Base-by-base conservation (phyloP, 2,329 filamentous ascomycete genomes). In the Cladorrhinum sp. region DNA sequence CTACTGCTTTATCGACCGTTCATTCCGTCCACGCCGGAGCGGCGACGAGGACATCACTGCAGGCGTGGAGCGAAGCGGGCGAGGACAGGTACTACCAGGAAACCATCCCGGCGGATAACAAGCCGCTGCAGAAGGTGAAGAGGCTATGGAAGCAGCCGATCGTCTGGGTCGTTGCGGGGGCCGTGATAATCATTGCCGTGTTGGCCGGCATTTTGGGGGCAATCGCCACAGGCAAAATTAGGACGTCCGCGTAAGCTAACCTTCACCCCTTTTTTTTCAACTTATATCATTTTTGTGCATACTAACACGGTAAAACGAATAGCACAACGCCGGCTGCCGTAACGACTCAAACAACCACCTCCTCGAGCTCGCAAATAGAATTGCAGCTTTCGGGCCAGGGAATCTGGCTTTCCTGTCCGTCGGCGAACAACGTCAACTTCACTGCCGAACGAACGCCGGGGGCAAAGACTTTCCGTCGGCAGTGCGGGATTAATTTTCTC, bases 141-240 rank as follows among this genome's bases (percentile, higher is more conserved):
- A 51, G 55, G 20, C 14, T 62, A 10, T 65, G 58, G 60, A 62
- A 39, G 50, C 14, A 62, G n/a, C 50, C 57, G 0, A 51, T 63
- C 7, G 26, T 62, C 10, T 64, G 62, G 63, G 58, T 64, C 3
- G 53, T 54, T 55, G 48, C 49, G 3, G 28, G 59, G 9, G 51
- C 55, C 3, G 10, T 63, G 20, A 48, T 57, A 7, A 52, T 66
- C 9, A 58, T 65, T n/a, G 51, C 28, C 2, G 62, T 55, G 18
- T 26, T 67, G 52, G 66, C 63, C 3, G 66, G 64, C 7, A 36
- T 67, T 0, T 14, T 67, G 36, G 66, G 64, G 0, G 66, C 52
- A 2, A 59, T 67, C 4, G 62, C 55, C 2, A 52, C 63, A 16
- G 66, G 66, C 7, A 36, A n/a, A 26, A 64, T 67, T 6, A 55